Evolutionary conservation across 306 rosid species (phyloP), one percentile per base, ranked within the genome.

Genomic region (Rubus parviflorus): DNA sequence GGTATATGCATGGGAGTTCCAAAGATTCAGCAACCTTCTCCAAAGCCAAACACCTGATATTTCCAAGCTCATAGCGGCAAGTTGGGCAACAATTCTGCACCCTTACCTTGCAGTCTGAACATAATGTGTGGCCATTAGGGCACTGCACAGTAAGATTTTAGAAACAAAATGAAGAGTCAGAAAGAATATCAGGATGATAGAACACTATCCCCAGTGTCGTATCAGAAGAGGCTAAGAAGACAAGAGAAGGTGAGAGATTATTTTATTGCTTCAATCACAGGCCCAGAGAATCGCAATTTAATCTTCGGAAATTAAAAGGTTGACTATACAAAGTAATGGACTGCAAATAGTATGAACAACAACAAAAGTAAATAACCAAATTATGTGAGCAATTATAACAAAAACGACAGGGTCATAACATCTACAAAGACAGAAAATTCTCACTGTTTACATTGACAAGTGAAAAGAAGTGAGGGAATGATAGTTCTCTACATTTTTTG

Each of bases 51-150:
- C 99, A 95, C 81, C 97, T 86, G 70, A 95, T 92, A 60, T 91
- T 88, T 19, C 91, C 94, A 10, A 95, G 97, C 54, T 95, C 97
- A 20, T 78, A 81, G 68, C 88, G 91, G 74, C 99, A 92, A 41
- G 96, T 89, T 51, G 99, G 99, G 81, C 99, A 95, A 75, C 88
- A 68, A 72, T 89, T 89, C n/a, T 85, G 92, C 86, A 95, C 97
- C 84, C 85, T 79, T 53, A 81, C 58, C 86, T 90, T 95, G 84
- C 99, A 95, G 81, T 80, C 86, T 17, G 91, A 89, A 75, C 99
- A 95, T 75, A 95, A 76, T 13, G 99, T 95, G 85, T 95, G 99
- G 84, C 99, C 99, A 81, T 92, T 95, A 73, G 99, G 97, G 80
- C 97, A 95, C 99, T 95, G 83, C 82, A 86, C 84, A 42, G 77